phyloP scores from a whole-genome alignment of 2,329 filamentous ascomycete genomes.

The Arthroderma uncinatum region DNA sequence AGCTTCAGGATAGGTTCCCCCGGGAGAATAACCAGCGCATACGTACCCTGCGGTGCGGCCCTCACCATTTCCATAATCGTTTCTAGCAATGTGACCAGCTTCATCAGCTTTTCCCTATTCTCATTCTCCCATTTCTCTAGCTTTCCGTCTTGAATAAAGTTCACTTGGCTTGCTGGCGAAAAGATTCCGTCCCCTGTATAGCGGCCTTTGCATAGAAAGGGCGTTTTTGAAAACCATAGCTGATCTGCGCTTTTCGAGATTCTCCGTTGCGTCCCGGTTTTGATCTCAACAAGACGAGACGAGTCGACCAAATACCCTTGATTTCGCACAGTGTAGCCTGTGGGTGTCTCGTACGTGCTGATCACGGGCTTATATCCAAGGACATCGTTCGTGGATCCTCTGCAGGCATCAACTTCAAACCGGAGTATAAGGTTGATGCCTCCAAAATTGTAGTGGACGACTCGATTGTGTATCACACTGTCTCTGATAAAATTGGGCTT shows the following conservation, averaged over 20 bases:
- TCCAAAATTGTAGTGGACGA: not conserved
- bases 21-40: not conserved
- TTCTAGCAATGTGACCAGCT: not conserved
- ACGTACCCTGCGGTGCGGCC: not conserved
- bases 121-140: not conserved
- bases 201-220: not conserved
- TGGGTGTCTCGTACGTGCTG: not conserved
- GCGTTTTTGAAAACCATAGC: not conserved
- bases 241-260: not conserved
- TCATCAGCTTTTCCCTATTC: not conserved
- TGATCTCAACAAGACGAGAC: not conserved
- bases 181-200: not conserved
- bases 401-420: not conserved
- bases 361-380: not conserved
- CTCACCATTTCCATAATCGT: not conserved
- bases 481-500: not conserved
- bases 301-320: not conserved
- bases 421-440: not conserved
- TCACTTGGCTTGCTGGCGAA: not conserved
- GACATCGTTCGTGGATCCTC: not conserved
- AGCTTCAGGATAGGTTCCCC: not conserved
- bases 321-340: not conserved
- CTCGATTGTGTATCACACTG: not conserved
- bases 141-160: not conserved
- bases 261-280: not conserved